phyloP scores from a whole-genome alignment of 768 basidiomycete species.

The Pisolithus microcarpus region DNA sequence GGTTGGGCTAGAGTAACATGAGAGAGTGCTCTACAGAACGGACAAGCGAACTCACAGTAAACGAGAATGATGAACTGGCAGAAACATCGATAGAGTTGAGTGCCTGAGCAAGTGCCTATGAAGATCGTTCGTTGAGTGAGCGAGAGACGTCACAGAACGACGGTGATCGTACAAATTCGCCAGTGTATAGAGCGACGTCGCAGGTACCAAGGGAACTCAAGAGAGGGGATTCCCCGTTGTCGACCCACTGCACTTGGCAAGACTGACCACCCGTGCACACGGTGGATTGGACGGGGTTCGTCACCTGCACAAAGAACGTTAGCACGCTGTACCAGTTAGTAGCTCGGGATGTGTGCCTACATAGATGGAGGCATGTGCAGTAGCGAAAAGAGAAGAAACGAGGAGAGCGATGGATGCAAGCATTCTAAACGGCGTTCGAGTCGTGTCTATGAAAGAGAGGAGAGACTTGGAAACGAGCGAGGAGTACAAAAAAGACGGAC shows the following conservation, averaged over 20 bases:
- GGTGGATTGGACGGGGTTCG: conserved; percentile 35
- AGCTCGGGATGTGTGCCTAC: conserved; percentile 6
- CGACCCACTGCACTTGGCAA: conserved; percentile 55
- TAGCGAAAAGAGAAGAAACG: conserved; percentile 8
- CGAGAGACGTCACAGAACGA: background rate
- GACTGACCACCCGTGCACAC: conserved; percentile 47
- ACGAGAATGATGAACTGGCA: conserved; percentile 38
- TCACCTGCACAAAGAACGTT: conserved; percentile 32
- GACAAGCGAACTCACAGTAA: conserved; percentile 40
- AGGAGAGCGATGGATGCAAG: conserved; percentile 16
- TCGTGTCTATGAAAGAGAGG: background rate
- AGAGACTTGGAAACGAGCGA: conserved; percentile 1
- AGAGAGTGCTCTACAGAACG: background rate
- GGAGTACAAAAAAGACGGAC: background rate
- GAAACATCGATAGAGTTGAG: conserved; percentile 52
- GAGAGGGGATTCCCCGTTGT: conserved; percentile 51
- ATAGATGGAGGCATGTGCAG: conserved; percentile 13
- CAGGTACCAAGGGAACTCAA: conserved; percentile 45
- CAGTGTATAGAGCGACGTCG: conserved; percentile 52
- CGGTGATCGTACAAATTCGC: conserved; percentile 38
- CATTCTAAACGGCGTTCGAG: conserved; percentile 7
- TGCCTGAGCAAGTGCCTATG: conserved; percentile 50
- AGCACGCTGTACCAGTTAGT: background rate
- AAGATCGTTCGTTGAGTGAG: background rate
- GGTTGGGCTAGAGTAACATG: conserved; percentile 37